A percentile compares a stretch with the other conserved stretches of the same genome.
Evolutionary conservation across 2,329 filamentous ascomycete species (phyloP).

Genomic region (Xylariaceae sp.): DNA sequence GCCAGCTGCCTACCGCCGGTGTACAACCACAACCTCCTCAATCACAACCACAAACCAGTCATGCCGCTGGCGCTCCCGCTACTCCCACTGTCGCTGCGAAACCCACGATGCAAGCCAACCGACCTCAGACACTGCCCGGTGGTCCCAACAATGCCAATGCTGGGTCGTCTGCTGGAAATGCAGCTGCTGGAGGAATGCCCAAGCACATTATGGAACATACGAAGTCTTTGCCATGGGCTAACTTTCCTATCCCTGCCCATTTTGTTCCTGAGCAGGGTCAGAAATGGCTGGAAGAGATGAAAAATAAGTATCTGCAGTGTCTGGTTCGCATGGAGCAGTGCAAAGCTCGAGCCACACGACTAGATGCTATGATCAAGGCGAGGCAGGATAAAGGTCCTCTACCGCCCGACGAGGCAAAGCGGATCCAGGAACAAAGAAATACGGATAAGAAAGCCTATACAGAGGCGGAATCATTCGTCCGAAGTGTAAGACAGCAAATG

Average conservation of each 20-base stretch:
- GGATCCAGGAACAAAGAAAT: conserved; percentile 12
- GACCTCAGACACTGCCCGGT: conserved; percentile 9
- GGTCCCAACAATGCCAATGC: neutral
- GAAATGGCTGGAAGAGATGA: conserved; percentile 17
- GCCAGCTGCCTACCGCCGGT: neutral
- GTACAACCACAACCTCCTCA: conserved; percentile 5
- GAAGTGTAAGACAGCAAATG: conserved; percentile 19
- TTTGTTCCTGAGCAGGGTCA: conserved; percentile 14
- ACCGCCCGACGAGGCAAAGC: conserved; percentile 19
- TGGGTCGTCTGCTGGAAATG: conserved; percentile 1
- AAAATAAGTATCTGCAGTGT: conserved; percentile 17
- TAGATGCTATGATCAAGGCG: conserved; percentile 22
- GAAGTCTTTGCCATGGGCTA: conserved; percentile 21
- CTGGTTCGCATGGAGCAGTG: conserved; percentile 24
- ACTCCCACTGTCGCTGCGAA: conserved; percentile 16
- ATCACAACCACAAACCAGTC: neutral
- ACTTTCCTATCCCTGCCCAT: conserved; percentile 11
- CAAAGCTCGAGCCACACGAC: conserved; percentile 11
- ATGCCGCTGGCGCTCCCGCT: conserved; percentile 11
- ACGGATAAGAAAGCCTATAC: conserved; percentile 16
- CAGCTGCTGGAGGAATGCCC: conserved; percentile 10
- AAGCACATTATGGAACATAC: conserved; percentile 21
- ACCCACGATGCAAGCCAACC: conserved; percentile 10
- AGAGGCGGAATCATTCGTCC: conserved; percentile 20
- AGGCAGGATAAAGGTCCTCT: conserved; percentile 19